Evolutionary conservation across 495 filamentous ascomycete genomes (phyloP).

Genomic region (Diplogelasinospora grovesii): DNA sequence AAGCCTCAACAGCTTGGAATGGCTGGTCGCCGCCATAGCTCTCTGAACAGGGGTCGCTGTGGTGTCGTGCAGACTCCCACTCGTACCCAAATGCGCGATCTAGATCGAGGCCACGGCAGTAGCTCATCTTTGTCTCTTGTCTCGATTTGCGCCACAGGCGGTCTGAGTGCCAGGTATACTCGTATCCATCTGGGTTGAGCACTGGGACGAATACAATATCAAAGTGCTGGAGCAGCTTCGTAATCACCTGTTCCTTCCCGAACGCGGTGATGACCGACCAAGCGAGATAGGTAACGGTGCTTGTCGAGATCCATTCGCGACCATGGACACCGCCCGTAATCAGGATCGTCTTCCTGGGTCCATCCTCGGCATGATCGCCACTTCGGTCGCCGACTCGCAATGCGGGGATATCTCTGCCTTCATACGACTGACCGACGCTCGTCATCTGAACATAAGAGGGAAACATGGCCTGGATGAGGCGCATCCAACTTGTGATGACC

Average conservation of each 20-base stretch:
- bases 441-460: constrained; percentile 66
- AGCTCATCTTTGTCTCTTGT: constrained; percentile 71
- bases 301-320: constrained; percentile 92
- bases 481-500: constrained; percentile 70
- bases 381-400: constrained; percentile 66
- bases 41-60: constrained; percentile 84
- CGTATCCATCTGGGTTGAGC: constrained; percentile 89
- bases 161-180: constrained; percentile 87
- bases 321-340: constrained; percentile 83
- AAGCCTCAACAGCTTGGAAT: constrained; percentile 79
- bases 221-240: constrained; percentile 68
- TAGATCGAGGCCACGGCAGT: constrained; percentile 83
- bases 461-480: constrained; percentile 80
- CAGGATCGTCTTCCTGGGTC: constrained; percentile 64
- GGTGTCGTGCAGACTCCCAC: constrained; percentile 64
- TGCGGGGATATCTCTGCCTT: constrained; percentile 78
- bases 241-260: constrained; percentile 59
- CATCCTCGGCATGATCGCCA: constrained; percentile 29
- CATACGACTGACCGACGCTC: constrained; percentile 72
- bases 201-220: constrained; percentile 86
- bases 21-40: constrained; percentile 78
- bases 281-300: constrained; percentile 83
- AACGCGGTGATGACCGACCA: constrained; percentile 83
- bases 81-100: constrained; percentile 80
- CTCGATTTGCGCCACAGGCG: constrained; percentile 94